Evolutionary conservation across 495 filamentous ascomycete species (phyloP), one percentile per base, ranked within the genome.

Genomic region (Rostrohypoxylon terebratum): DNA sequence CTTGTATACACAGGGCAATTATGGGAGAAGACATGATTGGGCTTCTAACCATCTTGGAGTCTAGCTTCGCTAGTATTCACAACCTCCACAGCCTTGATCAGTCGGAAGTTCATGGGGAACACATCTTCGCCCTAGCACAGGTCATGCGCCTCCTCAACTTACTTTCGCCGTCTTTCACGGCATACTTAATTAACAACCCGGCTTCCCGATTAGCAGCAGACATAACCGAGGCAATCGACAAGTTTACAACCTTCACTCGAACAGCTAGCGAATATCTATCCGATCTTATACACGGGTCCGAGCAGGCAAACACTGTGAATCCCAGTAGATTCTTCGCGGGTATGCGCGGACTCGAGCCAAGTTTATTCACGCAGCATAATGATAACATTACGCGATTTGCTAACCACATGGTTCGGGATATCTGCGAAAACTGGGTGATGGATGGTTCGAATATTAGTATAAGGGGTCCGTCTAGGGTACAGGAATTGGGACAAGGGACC

Each of bases 401-500:
- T 0, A 81, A 71, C 23, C 72, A 75, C 31, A 79, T 84, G 40
- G 33, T 73, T 21, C 63, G 65, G 47, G 82, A 83, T 59, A 81
- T 83, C n/a, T 47, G 68, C 5, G 76, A 75, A 44, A 81, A 77
- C 51, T 84, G 83, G 83, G 59, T 77, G 0, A 73, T 77, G 13
- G 66, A 75, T 2, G 72, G 68, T 4, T 73, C 68, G 4, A 53
- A 44, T 11, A 80, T 83, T 4, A 81, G 45, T 70, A 66, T 83
- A 45, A 72, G 63, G 50, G 78, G 77, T 44, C 79, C 79, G 53
- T 71, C 73, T 0, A 72, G 72, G 59, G 60, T 47, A 54, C 71
- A 66, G 28, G 68, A 31, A 28, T 62, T 67, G n/a, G 68, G 78
- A 16, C 73, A 77, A 33, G 79, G 81, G 50, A 77, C 75, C 23